Base-by-base conservation (phyloP, 768 basidiomycete genomes). In the Cytidiella melzeri region DNA sequence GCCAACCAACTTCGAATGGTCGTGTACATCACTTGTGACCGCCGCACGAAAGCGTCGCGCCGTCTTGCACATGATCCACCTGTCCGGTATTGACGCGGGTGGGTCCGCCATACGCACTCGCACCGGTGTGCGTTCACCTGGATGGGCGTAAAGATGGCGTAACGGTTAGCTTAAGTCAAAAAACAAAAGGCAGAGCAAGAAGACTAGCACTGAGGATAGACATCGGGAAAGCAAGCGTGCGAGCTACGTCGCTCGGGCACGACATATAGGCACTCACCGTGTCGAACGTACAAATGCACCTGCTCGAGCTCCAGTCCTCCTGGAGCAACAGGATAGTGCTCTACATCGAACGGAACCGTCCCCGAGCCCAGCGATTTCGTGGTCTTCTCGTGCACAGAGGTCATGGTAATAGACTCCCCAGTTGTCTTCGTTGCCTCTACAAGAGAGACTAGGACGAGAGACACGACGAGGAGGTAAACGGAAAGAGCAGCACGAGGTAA, bases 101-200 rank as follows among this genome's bases (percentile, higher is more conserved):
- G 81, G 69, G 3, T 70, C 73, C 5, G 73, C 64, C 65, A 89
- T 74, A 2, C 86, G 76, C 10, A 80, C 69, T 7, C 77, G 79
- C n/a, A 89, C 86, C 0, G 87, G 87, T 0, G 86, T 79, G 28
- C 87, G 77, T 66, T 89, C 87, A 25, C 87, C 87, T 89, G 51
- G 4, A 18, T 13, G 15, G n/a, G n/a, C n/a, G 34, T 19, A 45
- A 41, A 26, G 13, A 47, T 5, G 42, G n/a, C 18, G 0, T 18
- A 0, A 13, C 4, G n/a, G 48, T n/a, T n/a, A n/a, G n/a, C n/a
- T n/a, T n/a, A n/a, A 43, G 50, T 4, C 15, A n/a, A 25, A 20
- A 18, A 25, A 27, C 24, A 6, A 41, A 25, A 37, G 24, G 9
- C 43, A 5, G 21, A 28, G 25, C 11, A 21, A 23, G n/a, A 25